Conservation (phyloP, 2,329 filamentous ascomycete species). For the Tolypocladium sp. region DNA sequence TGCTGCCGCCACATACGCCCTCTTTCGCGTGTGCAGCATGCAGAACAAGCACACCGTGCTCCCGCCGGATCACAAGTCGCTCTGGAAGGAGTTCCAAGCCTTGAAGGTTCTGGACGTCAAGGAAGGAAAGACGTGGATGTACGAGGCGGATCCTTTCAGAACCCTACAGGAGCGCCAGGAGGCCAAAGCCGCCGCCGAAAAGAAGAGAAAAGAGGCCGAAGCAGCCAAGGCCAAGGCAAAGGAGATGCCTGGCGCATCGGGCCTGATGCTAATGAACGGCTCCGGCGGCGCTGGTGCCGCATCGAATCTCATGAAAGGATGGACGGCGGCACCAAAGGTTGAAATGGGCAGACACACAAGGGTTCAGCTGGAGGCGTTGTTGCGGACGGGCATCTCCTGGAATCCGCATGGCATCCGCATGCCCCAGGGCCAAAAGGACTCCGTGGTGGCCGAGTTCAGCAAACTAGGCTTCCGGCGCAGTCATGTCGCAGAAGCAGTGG, state of each 20-base stretch:
- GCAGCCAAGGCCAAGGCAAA: slow-evolving; percentile 60
- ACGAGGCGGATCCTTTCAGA: slow-evolving; percentile 89
- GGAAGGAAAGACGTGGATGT: slow-evolving; percentile 76
- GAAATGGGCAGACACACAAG: slow-evolving; percentile 84
- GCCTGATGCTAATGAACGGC: slow-evolving; percentile 41
- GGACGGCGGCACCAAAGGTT: slow-evolving; percentile 79
- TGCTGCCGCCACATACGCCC: slow-evolving; percentile 82
- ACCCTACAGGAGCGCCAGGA: slow-evolving; percentile 72
- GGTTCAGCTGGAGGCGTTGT: slow-evolving; percentile 66
- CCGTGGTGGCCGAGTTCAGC: slow-evolving; percentile 63
- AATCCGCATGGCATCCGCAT: slow-evolving; percentile 71
- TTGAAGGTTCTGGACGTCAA: slow-evolving; percentile 75
- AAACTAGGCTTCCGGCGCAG: slow-evolving; percentile 80
- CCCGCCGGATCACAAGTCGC: slow-evolving; percentile 76
- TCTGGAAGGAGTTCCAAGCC: slow-evolving; percentile 86
- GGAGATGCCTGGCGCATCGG: slow-evolving; percentile 50
- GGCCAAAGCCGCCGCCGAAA: slow-evolving; percentile 64
- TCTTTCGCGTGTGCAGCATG: slow-evolving; percentile 90
- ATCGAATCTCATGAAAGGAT: slow-evolving; percentile 56
- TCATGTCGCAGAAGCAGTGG: slow-evolving; percentile 80
- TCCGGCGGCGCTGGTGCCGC: slow-evolving; percentile 18
- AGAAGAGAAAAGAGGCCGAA: slow-evolving; percentile 66
- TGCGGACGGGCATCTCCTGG: slow-evolving; percentile 75
- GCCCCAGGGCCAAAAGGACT: slow-evolving; percentile 42
- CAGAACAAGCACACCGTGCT: slow-evolving; percentile 93